Percentiles rank a stretch among this genome's conserved stretches.
Evolutionary conservation across 2,329 filamentous ascomycete genomes (phyloP).

Genomic region (Ustulina deusta): DNA sequence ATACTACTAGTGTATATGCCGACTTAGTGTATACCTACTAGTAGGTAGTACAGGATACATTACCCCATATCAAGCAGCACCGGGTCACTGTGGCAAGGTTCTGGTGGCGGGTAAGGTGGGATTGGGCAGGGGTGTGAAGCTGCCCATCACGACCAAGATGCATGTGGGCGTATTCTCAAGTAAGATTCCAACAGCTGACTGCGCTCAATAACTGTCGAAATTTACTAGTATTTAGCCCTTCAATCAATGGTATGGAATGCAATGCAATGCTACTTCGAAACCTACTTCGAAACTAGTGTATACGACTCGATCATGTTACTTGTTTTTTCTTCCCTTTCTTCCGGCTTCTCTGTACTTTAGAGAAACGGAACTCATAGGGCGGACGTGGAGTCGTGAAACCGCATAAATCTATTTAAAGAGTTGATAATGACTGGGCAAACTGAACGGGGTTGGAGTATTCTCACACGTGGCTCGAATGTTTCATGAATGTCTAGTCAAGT

Average conservation of each 20-base stretch:
- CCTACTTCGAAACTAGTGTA: too few species aligned
- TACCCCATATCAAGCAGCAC: conserved; percentile 21
- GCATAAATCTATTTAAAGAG: conserved; percentile 27
- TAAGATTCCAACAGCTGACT: conserved; percentile 14
- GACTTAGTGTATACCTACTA: background rate
- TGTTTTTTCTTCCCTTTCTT: background rate
- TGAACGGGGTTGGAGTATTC: background rate
- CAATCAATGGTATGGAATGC: background rate
- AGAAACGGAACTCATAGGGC: background rate
- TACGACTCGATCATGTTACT: background rate
- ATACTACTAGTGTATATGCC: background rate
- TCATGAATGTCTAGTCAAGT: conserved; percentile 19
- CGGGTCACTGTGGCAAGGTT: conserved; percentile 19
- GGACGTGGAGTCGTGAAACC: conserved; percentile 24
- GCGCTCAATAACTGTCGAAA: background rate
- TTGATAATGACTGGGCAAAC: background rate
- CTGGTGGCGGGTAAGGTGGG: conserved; percentile 21
- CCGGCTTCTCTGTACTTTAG: background rate
- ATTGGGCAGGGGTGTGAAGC: conserved; percentile 21
- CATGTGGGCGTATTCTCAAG: conserved; percentile 11
- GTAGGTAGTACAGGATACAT: background rate
- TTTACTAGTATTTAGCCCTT: background rate
- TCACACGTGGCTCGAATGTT: conserved; percentile 14
- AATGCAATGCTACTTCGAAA: conserved; percentile 1
- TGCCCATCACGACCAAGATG: conserved; percentile 14